phyloP scores from a whole-genome alignment of 1,284 basidiomycete genomes.

The Puccinia polysora region DNA sequence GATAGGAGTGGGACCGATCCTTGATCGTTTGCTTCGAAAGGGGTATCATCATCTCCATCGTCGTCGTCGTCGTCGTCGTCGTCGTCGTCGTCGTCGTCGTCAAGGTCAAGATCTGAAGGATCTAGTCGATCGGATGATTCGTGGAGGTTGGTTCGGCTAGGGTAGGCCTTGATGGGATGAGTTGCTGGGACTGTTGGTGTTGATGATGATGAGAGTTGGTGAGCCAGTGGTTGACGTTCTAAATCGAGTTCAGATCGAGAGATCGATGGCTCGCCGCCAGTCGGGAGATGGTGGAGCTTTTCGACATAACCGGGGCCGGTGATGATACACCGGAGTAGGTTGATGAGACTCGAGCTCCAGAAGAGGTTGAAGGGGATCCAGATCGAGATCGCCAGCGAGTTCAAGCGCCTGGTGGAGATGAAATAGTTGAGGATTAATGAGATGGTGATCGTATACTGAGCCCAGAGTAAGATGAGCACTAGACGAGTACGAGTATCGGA shows the following conservation, averaged over 20 bases:
- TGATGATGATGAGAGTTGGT: not conserved
- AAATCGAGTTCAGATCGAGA: no score
- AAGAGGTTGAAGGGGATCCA: slow-evolving; percentile 30
- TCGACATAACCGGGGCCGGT: slow-evolving; percentile 33
- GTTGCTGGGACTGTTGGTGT: not conserved
- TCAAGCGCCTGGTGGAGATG: not conserved
- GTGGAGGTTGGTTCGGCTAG: not conserved
- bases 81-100: no score
- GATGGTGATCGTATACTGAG: slow-evolving; percentile 34
- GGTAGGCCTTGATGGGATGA: not conserved
- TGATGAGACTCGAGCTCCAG: slow-evolving; percentile 29
- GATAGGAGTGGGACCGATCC: not conserved
- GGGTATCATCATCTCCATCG: no score
- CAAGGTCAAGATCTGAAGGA: not conserved
- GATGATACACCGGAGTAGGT: slow-evolving; percentile 11
- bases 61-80: not conserved
- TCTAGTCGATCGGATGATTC: not conserved
- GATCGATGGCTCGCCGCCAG: no score
- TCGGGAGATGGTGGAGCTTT: not conserved
- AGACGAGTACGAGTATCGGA: not conserved
- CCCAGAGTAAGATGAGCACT: slow-evolving; percentile 28
- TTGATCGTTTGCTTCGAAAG: not conserved
- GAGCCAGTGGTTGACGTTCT: slow-evolving; percentile 11
- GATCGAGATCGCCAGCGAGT: not conserved
- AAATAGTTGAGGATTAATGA: slow-evolving; percentile 28